These are phyloP conservation scores for Neoascochyta sp. DNA, from an alignment of 2,329 filamentous ascomycete species.

Conservation along the genomic window DNA sequence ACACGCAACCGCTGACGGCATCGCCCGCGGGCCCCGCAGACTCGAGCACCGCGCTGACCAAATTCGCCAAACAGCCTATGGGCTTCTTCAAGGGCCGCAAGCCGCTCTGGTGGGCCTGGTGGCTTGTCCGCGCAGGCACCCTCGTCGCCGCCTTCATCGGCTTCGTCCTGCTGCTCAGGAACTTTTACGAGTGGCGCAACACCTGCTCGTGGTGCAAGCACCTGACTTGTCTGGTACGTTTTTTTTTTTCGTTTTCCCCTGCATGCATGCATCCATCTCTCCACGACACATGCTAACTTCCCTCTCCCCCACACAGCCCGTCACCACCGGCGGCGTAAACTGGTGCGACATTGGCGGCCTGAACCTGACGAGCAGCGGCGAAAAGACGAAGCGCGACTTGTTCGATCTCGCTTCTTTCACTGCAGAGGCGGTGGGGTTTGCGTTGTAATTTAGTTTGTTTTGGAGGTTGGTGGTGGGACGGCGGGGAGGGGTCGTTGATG, in stretches of 20 bases:
- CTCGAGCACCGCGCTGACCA: slow-evolving; percentile 23
- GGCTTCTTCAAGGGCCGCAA: slow-evolving; percentile 91
- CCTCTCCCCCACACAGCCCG: slow-evolving; percentile 12
- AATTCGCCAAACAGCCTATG: slow-evolving; percentile 50
- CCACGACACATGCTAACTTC: slow-evolving; percentile 1
- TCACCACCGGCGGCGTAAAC: slow-evolving; percentile 23
- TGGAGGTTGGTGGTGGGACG: no score
- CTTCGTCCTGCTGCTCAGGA: slow-evolving; percentile 81
- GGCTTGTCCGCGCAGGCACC: slow-evolving; percentile 75
- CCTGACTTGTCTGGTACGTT: slow-evolving; percentile 82
- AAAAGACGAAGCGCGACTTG: not conserved
- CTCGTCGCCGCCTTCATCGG: slow-evolving; percentile 77
- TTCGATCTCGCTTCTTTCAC: no score
- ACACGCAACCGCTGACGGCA: slow-evolving; percentile 15
- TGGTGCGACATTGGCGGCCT: slow-evolving; percentile 39
- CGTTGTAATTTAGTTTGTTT: no score
- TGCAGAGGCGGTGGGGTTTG: no score
- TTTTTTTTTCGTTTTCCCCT: slow-evolving; percentile 1
- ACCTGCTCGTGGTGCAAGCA: slow-evolving; percentile 93
- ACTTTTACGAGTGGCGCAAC: slow-evolving; percentile 79
- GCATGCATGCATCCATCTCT: not conserved
- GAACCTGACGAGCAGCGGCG: slow-evolving; percentile 18
- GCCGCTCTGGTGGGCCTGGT: slow-evolving; percentile 96
- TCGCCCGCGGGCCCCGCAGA: slow-evolving; percentile 9
- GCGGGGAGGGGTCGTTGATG: no score